These are phyloP conservation scores for Fusarium sp. DNA, from an alignment of 2,329 filamentous ascomycete species.

Conservation along the genomic window DNA sequence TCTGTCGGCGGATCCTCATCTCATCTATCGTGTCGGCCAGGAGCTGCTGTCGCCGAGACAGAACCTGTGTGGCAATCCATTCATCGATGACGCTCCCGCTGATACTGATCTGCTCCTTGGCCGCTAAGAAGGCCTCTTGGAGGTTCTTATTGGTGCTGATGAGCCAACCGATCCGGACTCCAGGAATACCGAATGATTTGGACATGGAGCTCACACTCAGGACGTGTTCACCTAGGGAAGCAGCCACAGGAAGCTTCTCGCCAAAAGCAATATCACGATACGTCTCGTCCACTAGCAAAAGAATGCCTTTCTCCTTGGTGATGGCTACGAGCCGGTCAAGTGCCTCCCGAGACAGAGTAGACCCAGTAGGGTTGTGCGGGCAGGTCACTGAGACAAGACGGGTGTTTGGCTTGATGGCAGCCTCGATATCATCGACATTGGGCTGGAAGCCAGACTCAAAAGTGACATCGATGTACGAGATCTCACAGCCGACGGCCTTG, in stretches of 20 bases:
- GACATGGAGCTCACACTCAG: constrained; percentile 39
- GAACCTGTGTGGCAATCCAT: constrained; percentile 36
- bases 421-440: constrained; percentile 18
- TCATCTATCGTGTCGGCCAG: constrained; percentile 21
- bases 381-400: constrained; percentile 35
- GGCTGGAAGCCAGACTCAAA: constrained; percentile 32
- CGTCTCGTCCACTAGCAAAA: constrained; percentile 40
- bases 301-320: constrained; percentile 16
- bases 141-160: constrained; percentile 23
- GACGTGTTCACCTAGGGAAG: constrained; percentile 30
- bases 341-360: background rate
- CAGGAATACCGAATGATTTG: constrained; percentile 38
- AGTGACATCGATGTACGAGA: constrained; percentile 35
- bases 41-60: constrained; percentile 19
- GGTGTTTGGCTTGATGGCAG: constrained; percentile 31
- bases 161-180: constrained; percentile 39
- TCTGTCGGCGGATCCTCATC: constrained; percentile 34
- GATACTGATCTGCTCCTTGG: constrained; percentile 42
- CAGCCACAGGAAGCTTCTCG: constrained; percentile 19
- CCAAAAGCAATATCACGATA: constrained; percentile 34
- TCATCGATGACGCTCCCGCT: constrained; percentile 39
- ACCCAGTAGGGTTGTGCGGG: constrained; percentile 40
- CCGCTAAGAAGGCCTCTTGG: constrained; percentile 36
- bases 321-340: constrained; percentile 19
- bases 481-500: constrained; percentile 37